Evolutionary conservation across 306 rosid genomes (phyloP), one percentile per base, ranked within the genome.

Genomic region (Castanea crenata): DNA sequence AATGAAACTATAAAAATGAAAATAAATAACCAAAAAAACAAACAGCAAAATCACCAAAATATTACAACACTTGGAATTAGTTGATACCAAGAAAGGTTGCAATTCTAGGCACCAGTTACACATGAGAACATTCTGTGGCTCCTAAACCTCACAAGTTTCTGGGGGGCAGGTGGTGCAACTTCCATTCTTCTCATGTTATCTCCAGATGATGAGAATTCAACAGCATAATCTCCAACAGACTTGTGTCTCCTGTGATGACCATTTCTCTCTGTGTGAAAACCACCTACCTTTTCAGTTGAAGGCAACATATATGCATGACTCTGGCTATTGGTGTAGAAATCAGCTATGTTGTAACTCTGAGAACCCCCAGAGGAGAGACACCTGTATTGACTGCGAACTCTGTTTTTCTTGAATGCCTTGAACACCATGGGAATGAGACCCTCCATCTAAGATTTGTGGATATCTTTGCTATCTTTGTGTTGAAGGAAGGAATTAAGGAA

Each of bases 101-200:
- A 19, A 18, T 67, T 67, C 71, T 67, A 67, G 71, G 51, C 27
- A 8, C 27, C 71, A 19, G 57, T 5, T 1, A 76, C 27, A 34
- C 79, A 44, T 16, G 57, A 62, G 41, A 52, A 62, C 20, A 76
- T 0, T 49, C 80, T 57, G 7, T 31, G 80, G 32, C 84, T 55
- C 71, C 34, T 55, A 34, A 44, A 69, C 49, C 73, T 65, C 32
- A 69, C 84, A 32, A 75, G 76, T 49, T 58, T 64, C 65, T 57
- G 59, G 64, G 57, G 5, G 21, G 67, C 31, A 54, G 41, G 41
- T 23, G 27, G 34, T 32, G 51, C 71, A 32, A 4, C 21, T 34
- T 67, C 71, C 71, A 67, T 34, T 67, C 51, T 18, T 46, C 11
- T 49, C 46, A 7, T 41, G 15, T 49, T 38, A 16, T 68, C 56